Percentiles rank a stretch among this genome's conserved stretches.
phyloP scores from a whole-genome alignment of 2,329 filamentous ascomycete species.

The Fusarium algeriense region DNA sequence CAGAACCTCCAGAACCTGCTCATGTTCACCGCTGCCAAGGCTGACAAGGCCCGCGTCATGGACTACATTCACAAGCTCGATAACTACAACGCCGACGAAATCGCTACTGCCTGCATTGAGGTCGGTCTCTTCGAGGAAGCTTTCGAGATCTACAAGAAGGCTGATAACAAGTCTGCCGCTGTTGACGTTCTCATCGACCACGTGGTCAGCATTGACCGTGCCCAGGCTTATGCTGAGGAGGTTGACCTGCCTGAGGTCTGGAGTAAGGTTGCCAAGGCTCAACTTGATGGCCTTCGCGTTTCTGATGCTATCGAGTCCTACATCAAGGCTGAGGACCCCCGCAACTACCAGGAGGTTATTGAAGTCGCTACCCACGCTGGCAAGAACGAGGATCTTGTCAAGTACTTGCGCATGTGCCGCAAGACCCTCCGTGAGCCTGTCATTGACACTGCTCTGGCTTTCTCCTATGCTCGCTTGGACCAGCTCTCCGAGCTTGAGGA shows the following conservation, averaged over 20 bases:
- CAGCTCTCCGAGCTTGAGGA: conserved; percentile 95
- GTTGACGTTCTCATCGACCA: conserved; percentile 95
- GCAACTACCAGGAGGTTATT: conserved; percentile 95
- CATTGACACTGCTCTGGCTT: conserved; percentile 93
- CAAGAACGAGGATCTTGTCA: conserved; percentile 97
- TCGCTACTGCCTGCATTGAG: conserved; percentile 91
- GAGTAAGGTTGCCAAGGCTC: conserved; percentile 98
- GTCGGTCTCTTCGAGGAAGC: conserved; percentile 97
- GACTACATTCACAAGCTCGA: conserved; percentile 95
- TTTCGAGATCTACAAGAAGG: conserved; percentile 99
- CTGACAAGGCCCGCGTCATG: conserved; percentile 94
- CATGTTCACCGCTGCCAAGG: conserved; percentile 96
- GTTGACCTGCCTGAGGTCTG: conserved; percentile 95
- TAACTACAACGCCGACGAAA: conserved; percentile 91
- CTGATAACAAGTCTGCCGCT: conserved; percentile 86
- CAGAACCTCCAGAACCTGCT: conserved; percentile 95
- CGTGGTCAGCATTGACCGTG: conserved; percentile 97
- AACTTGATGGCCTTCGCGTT: conserved; percentile 94
- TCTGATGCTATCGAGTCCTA: conserved; percentile 96
- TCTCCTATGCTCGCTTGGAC: conserved; percentile 91
- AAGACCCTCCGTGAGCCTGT: conserved; percentile 95
- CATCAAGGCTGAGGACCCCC: conserved; percentile 92
- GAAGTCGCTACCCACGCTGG: conserved; percentile 94
- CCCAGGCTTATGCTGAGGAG: conserved; percentile 93
- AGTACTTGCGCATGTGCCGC: conserved; percentile 95